Evolutionary conservation across 1,284 basidiomycete species (phyloP).

Genomic region (Wallemia mellicola): DNA sequence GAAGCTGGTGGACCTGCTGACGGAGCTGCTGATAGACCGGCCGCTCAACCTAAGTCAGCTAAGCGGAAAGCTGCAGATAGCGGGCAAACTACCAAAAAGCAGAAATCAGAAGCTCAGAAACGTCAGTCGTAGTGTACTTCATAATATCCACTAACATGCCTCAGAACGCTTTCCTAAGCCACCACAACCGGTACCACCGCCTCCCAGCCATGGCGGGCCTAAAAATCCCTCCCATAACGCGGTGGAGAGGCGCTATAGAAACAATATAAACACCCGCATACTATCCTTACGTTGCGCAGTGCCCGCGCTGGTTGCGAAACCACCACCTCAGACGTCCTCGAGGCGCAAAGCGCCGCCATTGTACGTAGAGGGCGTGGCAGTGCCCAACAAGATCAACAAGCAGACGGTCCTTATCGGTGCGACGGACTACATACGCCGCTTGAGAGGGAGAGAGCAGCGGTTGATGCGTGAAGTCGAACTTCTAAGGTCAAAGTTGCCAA

Average conservation of each 20-base stretch:
- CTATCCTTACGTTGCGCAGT: constrained; percentile 49
- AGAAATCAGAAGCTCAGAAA: neutral
- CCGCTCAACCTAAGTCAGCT: too few species aligned
- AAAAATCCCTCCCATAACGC: constrained; percentile 59
- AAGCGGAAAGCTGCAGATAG: neutral
- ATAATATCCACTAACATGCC: neutral
- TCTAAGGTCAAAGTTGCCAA: neutral
- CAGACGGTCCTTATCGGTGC: constrained; percentile 13
- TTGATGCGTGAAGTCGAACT: constrained; percentile 3
- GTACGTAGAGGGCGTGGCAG: constrained; percentile 13
- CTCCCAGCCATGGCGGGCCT: constrained; percentile 18
- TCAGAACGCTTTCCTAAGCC: neutral
- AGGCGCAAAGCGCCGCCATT: constrained; percentile 8
- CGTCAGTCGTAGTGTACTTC: neutral
- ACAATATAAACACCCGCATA: constrained; percentile 67
- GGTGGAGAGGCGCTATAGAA: constrained; percentile 63
- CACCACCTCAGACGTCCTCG: constrained; percentile 7
- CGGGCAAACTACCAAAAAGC: neutral
- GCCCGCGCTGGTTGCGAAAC: constrained; percentile 29
- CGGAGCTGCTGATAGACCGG: too few species aligned
- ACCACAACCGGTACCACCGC: neutral
- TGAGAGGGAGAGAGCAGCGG: constrained; percentile 11
- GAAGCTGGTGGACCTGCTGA: too few species aligned
- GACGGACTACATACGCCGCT: constrained; percentile 13
- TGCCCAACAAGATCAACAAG: constrained; percentile 14